Evolutionary conservation across 306 rosid species (phyloP).

Genomic region (Acacia acuminata): DNA sequence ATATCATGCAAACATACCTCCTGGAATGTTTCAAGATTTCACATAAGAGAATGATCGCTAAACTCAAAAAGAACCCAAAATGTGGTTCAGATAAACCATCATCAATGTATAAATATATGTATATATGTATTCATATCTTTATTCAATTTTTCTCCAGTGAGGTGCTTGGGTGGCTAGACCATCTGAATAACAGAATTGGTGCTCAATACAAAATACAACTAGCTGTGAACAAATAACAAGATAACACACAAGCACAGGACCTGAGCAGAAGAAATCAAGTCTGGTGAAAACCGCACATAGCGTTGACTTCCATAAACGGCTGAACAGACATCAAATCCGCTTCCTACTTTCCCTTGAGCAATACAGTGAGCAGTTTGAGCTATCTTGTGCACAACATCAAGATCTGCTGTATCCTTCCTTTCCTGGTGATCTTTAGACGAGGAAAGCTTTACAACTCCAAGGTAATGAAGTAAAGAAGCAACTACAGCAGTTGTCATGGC

Average conservation of each 20-base stretch:
- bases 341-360: conserved; percentile 98
- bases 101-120: neutral
- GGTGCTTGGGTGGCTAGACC: neutral
- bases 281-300: conserved; percentile 95
- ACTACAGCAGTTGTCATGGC: conserved; percentile 99
- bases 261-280: conserved; percentile 86
- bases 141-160: neutral
- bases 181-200: neutral
- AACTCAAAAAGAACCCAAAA: conserved; percentile 17
- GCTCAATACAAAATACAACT: conserved; percentile 13
- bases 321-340: conserved; percentile 98
- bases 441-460: conserved; percentile 70
- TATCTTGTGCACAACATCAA: conserved; percentile 80
- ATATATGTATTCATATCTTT: neutral
- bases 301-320: conserved; percentile 99
- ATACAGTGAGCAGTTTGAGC: conserved; percentile 97
- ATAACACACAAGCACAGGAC: conserved; percentile 20
- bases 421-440: conserved; percentile 41
- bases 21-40: conserved; percentile 13
- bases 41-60: conserved; percentile 10
- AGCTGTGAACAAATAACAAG: neutral
- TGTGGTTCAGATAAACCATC: conserved; percentile 24
- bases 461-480: conserved; percentile 91
- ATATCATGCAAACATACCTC: conserved; percentile 8
- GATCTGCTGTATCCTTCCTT: conserved; percentile 52